Percentiles rank a stretch among this genome's conserved stretches.
These are phyloP conservation scores for Calocybe gambosa DNA, from an alignment of 1,284 basidiomycete genomes.

Conservation along the genomic window DNA sequence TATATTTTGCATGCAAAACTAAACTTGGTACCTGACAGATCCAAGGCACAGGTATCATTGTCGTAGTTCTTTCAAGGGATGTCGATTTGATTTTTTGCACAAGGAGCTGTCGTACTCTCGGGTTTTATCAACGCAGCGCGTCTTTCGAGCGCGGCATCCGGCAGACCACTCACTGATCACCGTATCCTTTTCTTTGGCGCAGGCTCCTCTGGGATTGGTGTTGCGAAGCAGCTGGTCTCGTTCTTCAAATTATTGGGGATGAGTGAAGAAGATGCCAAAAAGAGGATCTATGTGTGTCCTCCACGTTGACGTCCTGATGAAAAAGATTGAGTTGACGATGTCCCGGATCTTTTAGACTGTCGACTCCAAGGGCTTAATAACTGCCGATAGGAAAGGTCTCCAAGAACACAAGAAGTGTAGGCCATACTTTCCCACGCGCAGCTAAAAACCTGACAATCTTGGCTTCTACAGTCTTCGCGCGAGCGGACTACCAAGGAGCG, in stretches of 20 bases:
- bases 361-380: conserved; percentile 74
- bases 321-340: not conserved
- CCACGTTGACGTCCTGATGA: not conserved
- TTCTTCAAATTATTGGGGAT: conserved; percentile 69
- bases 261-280: conserved; percentile 60
- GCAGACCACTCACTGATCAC: conserved; percentile 61
- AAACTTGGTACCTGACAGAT: conserved; percentile 31
- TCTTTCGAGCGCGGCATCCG: conserved; percentile 56
- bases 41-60: conserved; percentile 43
- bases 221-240: conserved; percentile 71
- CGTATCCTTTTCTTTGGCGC: conserved; percentile 78
- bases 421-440: conserved; percentile 5
- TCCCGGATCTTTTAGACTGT: conserved; percentile 40
- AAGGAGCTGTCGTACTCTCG: conserved; percentile 71
- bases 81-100: conserved; percentile 15
- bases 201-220: conserved; percentile 75
- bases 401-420: conserved; percentile 70
- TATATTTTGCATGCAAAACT: conserved; percentile 4
- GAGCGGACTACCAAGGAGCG: conserved; percentile 61
- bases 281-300: conserved; percentile 59
- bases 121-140: conserved; percentile 78
- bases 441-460: not conserved
- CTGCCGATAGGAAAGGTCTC: conserved; percentile 55
- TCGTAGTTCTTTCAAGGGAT: not conserved
- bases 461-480: conserved; percentile 55